Percentiles rank a stretch among this genome's conserved stretches.
Conservation (phyloP, 495 filamentous ascomycete genomes). For the Tetracladium marchalianum region DNA sequence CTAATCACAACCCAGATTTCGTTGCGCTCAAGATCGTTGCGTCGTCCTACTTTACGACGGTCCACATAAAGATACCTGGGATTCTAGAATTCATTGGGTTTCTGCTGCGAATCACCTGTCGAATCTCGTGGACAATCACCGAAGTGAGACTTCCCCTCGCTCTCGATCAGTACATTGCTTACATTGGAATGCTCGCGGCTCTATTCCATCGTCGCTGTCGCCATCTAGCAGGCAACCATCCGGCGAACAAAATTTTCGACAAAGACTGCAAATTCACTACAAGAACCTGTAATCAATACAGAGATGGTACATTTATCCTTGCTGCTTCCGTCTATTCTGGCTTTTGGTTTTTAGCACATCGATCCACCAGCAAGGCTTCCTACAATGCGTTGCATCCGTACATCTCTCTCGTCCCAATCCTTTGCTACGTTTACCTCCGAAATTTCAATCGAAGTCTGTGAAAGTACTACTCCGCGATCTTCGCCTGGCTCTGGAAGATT, state of each 20-base stretch:
- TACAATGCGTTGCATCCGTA: conserved; percentile 45
- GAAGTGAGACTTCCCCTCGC: conserved; percentile 36
- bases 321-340: conserved; percentile 17
- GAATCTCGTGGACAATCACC: conserved; percentile 31
- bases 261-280: conserved; percentile 4
- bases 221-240: conserved; percentile 15
- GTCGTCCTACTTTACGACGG: conserved; percentile 31
- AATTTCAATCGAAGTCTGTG: conserved; percentile 33
- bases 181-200: conserved; percentile 41
- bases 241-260: conserved; percentile 1
- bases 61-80: conserved; percentile 31
- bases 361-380: conserved; percentile 25
- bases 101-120: conserved; percentile 25
- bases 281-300: conserved; percentile 8
- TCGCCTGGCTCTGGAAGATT: conserved; percentile 43
- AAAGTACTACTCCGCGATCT: conserved; percentile 31
- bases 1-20: conserved; percentile 32
- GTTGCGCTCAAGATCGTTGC: conserved; percentile 38
- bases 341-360: conserved; percentile 25
- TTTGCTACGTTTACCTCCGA: conserved; percentile 39
- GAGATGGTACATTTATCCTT: conserved; percentile 12
- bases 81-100: conserved; percentile 33
- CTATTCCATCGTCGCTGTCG: conserved; percentile 18
- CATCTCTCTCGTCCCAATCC: conserved; percentile 42
- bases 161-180: conserved; percentile 42